phyloP scores from a whole-genome alignment of 768 basidiomycete genomes.

The Boletus tomentosulus region DNA sequence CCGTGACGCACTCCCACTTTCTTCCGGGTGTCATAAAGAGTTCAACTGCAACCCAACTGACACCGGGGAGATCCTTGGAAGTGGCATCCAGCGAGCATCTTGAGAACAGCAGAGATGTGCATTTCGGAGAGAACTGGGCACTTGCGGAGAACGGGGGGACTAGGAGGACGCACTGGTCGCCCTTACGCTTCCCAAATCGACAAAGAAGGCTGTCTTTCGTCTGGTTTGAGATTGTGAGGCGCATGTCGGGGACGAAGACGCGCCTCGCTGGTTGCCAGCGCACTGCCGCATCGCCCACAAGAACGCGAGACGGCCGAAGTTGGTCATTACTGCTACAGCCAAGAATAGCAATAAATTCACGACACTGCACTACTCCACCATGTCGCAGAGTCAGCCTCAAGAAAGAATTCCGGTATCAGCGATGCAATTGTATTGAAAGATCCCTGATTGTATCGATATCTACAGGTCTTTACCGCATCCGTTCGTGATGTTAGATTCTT shows the following conservation, averaged over 20 bases:
- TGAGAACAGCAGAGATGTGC: constrained; percentile 14
- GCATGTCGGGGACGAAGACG: constrained; percentile 14
- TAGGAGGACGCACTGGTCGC: constrained; percentile 9
- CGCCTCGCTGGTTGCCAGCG: background rate
- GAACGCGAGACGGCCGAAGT: too few species aligned
- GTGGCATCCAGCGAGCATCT: constrained; percentile 10
- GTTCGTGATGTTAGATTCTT: constrained; percentile 83
- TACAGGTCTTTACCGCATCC: constrained; percentile 62
- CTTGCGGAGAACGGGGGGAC: constrained; percentile 24
- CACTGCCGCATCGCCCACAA: background rate
- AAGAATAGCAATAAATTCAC: background rate
- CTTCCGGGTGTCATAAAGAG: constrained; percentile 27
- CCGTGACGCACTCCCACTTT: constrained; percentile 44
- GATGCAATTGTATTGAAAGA: background rate
- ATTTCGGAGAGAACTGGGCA: constrained; percentile 16
- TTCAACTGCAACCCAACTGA: constrained; percentile 15
- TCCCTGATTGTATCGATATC: constrained; percentile 2
- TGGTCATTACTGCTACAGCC: background rate
- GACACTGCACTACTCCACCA: background rate
- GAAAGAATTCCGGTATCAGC: constrained; percentile 23
- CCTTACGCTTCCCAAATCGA: constrained; percentile 3
- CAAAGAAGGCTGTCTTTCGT: constrained; percentile 29
- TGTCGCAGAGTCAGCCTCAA: constrained; percentile 16
- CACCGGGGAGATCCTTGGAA: constrained; percentile 18
- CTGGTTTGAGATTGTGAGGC: constrained; percentile 35